Evolutionary conservation across 1,284 basidiomycete genomes (phyloP), one percentile per base, ranked within the genome.

Genomic region (Leccinum fallax): DNA sequence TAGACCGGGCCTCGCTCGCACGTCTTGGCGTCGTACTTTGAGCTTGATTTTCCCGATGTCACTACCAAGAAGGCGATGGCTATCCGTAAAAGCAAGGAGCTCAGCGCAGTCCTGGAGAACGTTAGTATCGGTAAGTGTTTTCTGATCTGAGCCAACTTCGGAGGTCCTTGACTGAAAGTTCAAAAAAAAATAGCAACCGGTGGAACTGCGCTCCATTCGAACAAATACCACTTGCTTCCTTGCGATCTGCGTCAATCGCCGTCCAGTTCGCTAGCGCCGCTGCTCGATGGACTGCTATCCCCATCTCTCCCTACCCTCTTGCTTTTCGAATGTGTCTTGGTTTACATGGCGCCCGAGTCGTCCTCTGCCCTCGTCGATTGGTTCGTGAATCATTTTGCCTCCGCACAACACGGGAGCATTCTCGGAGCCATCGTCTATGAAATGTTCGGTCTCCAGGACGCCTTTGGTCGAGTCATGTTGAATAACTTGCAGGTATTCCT

Each of bases 301-400:
- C 79, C 84, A 0, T 66, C 78, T 0, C 71, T 87, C 5, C 93
- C 94, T 2, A 95, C 93, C 0, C 83, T 98, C 1, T 80, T 97
- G 19, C 78, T 98, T 9, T 93, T 93, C 63, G 95, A 98, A 80
- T 97, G 95, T 67, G 92, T 97, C 3, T 83, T 97, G 62, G 93
- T 88, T n/a, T 98, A 98, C 75, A 90, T 97, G 84, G 70, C 79
- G 0, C 86, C 91, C 0, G 71, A 76, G 5, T 79, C 83, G 3
- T 89, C 88, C 0, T 77, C 81, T 26, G 77, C 78, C 0, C 72
- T 97, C n/a, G 78, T 97, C 5, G 72, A 78, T 40, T 95, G 92
- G 90, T 95, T 95, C 71, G 80, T 83, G 1, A 77, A 84, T 55
- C 83, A 82, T 62, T 89, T 89, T 69, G 24, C 55, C 7, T 69